Base-by-base conservation (phyloP, 129 eudicot genomes). In the Chrysanthemum makinoi region DNA sequence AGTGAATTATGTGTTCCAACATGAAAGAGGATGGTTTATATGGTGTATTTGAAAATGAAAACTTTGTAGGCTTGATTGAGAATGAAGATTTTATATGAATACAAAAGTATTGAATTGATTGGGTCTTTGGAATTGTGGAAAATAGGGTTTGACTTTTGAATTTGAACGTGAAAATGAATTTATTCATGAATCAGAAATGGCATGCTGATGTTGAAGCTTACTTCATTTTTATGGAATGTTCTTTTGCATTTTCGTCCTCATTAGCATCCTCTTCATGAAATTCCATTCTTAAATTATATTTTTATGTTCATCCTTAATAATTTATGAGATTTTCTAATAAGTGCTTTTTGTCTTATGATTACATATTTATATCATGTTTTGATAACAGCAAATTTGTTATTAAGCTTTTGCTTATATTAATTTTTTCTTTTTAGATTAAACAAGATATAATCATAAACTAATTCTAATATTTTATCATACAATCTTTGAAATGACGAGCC, bases 151-250 rank as follows among this genome's bases (percentile, higher is more conserved):
- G 80, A 77, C 81, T 69, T 65, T 68, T 28, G 68, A 67, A 75
- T 66, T 10, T 46, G 61, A n/a, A 52, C 8, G 35, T 13, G 22
- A n/a, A 39, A 28, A 60, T 46, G 51, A 20, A 53, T 28, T 26
- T 59, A 47, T 26, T 30, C 66, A 43, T 17, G 7, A 39, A 50
- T 62, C 51, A 71, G 47, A 58, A 15, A 58, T 43, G 66, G 46
- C 19, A 60, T 52, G 81, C 59, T 77, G 76, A 77, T 77, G 81
- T 52, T 43, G 1, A 52, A 70, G 76, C 66, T 77, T 70, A 77
- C 72, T 24, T 70, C 81, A 69, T 77, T 69, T 51, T 11, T 5
- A 35, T 53, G 58, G 76, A 77, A 77, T 70, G 66, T 70, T 77
- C 76, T 77, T 77, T 19, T 73, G 62, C 39, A 20, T 20, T 68